These are phyloP conservation scores for Recurvomyces mirabilis DNA, from an alignment of 495 filamentous ascomycete species.

Conservation along the genomic window DNA sequence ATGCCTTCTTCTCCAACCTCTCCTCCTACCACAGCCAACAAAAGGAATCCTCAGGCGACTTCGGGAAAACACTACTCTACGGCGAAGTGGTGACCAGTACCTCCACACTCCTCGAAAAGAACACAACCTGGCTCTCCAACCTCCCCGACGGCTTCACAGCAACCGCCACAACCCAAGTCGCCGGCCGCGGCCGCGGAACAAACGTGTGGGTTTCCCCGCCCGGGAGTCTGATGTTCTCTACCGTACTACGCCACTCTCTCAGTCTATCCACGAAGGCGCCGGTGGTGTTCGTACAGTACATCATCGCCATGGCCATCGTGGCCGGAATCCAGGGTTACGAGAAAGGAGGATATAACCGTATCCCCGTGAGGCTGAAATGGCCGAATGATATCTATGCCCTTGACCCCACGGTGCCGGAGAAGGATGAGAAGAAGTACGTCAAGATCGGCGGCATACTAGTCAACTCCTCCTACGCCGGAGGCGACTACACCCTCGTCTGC, in stretches of 20 bases:
- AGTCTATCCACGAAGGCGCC: conserved; percentile 60
- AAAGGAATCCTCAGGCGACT: conserved; percentile 44
- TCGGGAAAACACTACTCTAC: conserved; percentile 73
- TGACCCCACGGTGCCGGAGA: conserved; percentile 41
- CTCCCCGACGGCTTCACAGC: conserved; percentile 75
- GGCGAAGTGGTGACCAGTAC: conserved; percentile 91
- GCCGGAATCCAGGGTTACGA: conserved; percentile 75
- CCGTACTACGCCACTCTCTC: conserved; percentile 69
- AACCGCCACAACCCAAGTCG: conserved; percentile 84
- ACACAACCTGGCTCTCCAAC: conserved; percentile 60
- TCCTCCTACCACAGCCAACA: conserved; percentile 50
- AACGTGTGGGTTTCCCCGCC: conserved; percentile 94
- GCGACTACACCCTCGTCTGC: conserved; percentile 74
- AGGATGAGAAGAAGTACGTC: conserved; percentile 47
- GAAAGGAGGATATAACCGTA: conserved; percentile 46
- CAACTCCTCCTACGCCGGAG: conserved; percentile 68
- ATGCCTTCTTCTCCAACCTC: conserved; percentile 65
- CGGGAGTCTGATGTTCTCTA: conserved; percentile 77
- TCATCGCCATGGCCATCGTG: conserved; percentile 81
- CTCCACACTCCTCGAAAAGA: conserved; percentile 93
- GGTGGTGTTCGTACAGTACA: conserved; percentile 88
- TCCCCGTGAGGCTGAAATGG: conserved; percentile 90
- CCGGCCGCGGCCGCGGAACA: conserved; percentile 78
- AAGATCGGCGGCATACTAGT: conserved; percentile 94
- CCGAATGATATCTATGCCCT: conserved; percentile 87